Conservation (phyloP, 2,329 filamentous ascomycete genomes). For the Rutstroemia sp. region DNA sequence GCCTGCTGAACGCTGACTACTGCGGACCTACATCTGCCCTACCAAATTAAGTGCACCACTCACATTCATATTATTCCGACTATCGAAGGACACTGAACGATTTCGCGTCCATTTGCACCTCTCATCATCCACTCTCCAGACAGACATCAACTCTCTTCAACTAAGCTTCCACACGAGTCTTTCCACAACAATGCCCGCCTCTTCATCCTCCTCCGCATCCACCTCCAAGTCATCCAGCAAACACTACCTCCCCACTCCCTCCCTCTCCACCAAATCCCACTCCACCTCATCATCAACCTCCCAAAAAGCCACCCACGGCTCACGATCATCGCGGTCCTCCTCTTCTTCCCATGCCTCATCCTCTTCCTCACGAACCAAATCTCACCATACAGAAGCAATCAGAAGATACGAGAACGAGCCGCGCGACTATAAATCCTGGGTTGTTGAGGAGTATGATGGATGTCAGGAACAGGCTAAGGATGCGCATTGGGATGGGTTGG, state of each 20-base stretch:
- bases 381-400: not conserved
- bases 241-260: not conserved
- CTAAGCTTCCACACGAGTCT: too few relatives aligned
- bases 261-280: not conserved
- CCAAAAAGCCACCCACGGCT: not conserved
- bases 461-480: conserved; percentile 11
- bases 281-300: conserved; percentile 1
- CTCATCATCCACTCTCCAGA: too few relatives aligned
- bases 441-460: conserved; percentile 16
- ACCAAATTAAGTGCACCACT: too few relatives aligned
- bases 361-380: not conserved
- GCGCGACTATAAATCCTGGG: conserved; percentile 14
- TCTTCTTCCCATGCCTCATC: not conserved
- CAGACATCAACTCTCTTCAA: too few relatives aligned
- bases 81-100: too few relatives aligned
- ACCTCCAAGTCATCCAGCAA: not conserved
- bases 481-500: conserved; percentile 4
- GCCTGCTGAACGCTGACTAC: too few relatives aligned
- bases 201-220: not conserved
- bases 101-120: too few relatives aligned
- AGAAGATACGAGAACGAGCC: conserved; percentile 8
- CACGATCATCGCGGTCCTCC: not conserved
- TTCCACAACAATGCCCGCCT: too few relatives aligned
- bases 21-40: too few relatives aligned
- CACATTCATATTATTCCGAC: too few relatives aligned